phyloP scores from a whole-genome alignment of 2,329 filamentous ascomycete genomes.

The Ceratocystis cacaofunesta region DNA sequence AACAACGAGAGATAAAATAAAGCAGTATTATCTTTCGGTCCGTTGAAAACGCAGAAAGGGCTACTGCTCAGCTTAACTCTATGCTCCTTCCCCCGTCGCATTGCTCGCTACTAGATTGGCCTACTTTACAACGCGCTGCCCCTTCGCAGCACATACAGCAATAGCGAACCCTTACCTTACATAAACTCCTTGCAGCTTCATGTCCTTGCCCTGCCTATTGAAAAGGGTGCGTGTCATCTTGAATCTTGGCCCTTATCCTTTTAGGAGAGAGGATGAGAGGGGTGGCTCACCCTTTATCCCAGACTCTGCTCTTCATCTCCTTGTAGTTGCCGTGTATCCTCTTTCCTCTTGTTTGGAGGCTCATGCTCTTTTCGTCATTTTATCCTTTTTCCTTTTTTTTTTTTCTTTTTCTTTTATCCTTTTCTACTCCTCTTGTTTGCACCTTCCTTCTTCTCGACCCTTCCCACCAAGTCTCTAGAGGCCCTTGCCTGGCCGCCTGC shows the following conservation, averaged over 20 bases:
- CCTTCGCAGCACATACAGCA: no score
- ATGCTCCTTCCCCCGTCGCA: conserved; percentile 13
- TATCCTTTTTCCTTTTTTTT: background rate
- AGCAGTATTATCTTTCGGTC: background rate
- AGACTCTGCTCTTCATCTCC: background rate
- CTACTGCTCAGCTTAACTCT: background rate
- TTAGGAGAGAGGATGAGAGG: background rate
- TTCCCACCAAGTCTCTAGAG: no score
- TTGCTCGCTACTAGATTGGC: conserved; percentile 9
- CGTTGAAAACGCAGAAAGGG: background rate
- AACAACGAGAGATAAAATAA: background rate
- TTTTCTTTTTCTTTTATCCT: background rate
- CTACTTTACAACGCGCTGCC: no score
- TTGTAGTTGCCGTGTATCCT: background rate
- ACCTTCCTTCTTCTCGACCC: background rate
- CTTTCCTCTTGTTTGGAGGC: background rate
- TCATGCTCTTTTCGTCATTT: background rate
- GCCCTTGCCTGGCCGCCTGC: no score
- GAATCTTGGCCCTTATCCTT: background rate
- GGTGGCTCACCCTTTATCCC: no score
- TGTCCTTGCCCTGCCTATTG: background rate
- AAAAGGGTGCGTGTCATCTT: background rate
- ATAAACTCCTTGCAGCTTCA: background rate
- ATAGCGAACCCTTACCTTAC: no score
- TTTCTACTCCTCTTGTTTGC: background rate